Evolutionary conservation across 2,329 filamentous ascomycete genomes (phyloP), one percentile per base, ranked within the genome.

Genomic region (Ceratocystiopsis minuta): DNA sequence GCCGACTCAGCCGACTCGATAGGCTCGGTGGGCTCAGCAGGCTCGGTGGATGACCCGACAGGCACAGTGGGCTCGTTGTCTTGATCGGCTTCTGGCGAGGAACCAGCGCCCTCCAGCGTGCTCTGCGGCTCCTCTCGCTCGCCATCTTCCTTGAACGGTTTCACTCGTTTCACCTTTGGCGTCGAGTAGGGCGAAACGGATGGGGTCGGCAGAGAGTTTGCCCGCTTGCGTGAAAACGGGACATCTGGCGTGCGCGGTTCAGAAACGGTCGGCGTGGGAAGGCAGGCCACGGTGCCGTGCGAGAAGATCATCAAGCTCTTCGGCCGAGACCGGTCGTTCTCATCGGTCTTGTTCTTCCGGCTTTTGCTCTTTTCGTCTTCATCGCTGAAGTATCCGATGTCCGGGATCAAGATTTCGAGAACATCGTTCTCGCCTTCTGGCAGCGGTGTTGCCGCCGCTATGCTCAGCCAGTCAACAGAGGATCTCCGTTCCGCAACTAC

Each of bases 351-450:
- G n/a, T n/a, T n/a, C n/a, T n/a, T n/a, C n/a, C n/a, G n/a, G n/a
- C n/a, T n/a, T n/a, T n/a, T n/a, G n/a, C n/a, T n/a, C 45, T 63
- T 52, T 2, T 57, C 52, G 2, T 60, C 16, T 31, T 78, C 76
- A 43, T 83, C 76, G 43, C 66, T 73, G 48, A 75, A 68, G 13
- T 57, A 57, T 1, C 69, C 72, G 6, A 85, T 65, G 0, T 80
- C 80, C 4, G 81, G 80, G 37, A 85, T 70, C 52, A 90, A 81
- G 36, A 92, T 90, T 54, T 92, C 84, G 37, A 78, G 70, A 9
- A 88, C 61, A 53, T 92, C 84, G 38, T 75, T 68, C 33, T 73
- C 66, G 18, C 65, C 65, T 35, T 78, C 62, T 0, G 82, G 82
- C 11, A 90, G 61, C n/a, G 82, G 75, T 46, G 87, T 70, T 35